Evolutionary conservation across 306 rosid species (phyloP), one percentile per base, ranked within the genome.

Genomic region (Sicyos edulis): DNA sequence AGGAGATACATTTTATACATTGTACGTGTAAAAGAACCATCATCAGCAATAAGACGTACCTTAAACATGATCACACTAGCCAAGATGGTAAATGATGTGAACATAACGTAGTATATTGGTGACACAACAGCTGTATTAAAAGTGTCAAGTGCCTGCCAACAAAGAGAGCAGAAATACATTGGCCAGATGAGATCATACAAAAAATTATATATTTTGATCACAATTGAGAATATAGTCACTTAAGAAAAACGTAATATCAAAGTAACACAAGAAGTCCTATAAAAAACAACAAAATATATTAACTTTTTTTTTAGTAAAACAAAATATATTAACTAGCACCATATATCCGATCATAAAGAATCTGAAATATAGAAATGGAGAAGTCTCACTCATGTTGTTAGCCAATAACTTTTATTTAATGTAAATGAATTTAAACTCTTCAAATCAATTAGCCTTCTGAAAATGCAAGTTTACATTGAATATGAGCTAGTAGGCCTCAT

Each of bases 71-170:
- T 95, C 74, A 95, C 85, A 73, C 99, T 95, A 7, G 99, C 99
- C 88, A 95, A 79, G 72, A 95, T 95, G 80, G 99, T 95, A 51
- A 95, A 82, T 56, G 99, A 81, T n/a, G 99, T 95, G 88, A 95
- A 95, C 99, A 95, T 95, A 37, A 85, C 91, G 71, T 95, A 95
- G 81, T 95, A 95, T 78, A 95, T 95, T 20, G 99, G 99, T 76
- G 99, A 95, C 37, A 95, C 99, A 84, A 95, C 99, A n/a, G 99
- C 97, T 2, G 99, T 95, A 77, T 95, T 91, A 60, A 95, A 95
- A 68, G 99, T 95, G 83, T 95, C 99, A 79, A 95, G 91, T 22
- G 99, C 99, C 99, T 95, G 89, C 78, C 79, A 74, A 67, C 69
- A 60, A 80, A 71, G 71, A 40, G 63, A 64, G 77, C 5, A 71